These are phyloP conservation scores for Sugiyamaella marilandica DNA, from an alignment of 805 yeast genomes.

Conservation along the genomic window DNA sequence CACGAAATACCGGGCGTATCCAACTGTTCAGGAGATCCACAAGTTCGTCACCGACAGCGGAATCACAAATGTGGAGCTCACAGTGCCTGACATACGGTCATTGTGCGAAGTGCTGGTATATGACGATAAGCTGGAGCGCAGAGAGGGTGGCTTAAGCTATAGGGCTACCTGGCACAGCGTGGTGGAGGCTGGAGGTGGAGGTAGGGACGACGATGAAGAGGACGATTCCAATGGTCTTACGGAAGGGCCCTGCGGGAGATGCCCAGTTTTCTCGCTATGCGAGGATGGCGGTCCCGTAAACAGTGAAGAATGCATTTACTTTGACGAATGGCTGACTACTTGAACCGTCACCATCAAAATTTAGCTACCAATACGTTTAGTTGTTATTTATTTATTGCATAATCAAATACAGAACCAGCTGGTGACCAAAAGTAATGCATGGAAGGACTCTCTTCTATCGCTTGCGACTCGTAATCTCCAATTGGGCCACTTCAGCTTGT, in stretches of 20 bases:
- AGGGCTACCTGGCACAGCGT: slow-evolving; percentile 82
- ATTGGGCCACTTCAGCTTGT: slow-evolving; percentile 28
- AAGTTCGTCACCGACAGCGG: slow-evolving; percentile 67
- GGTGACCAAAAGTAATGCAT: slow-evolving; percentile 1
- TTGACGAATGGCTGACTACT: slow-evolving; percentile 31
- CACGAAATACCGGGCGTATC: slow-evolving; percentile 56
- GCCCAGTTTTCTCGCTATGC: slow-evolving; percentile 30
- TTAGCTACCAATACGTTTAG: neutral
- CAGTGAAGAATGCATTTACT: slow-evolving; percentile 29
- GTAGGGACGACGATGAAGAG: slow-evolving; percentile 9
- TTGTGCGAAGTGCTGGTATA: slow-evolving; percentile 82
- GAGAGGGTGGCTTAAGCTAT: slow-evolving; percentile 56
- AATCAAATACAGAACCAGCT: slow-evolving; percentile 3
- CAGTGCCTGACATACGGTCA: slow-evolving; percentile 66
- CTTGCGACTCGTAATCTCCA: neutral
- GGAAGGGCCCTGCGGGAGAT: slow-evolving; percentile 33
- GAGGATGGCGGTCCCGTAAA: slow-evolving; percentile 30
- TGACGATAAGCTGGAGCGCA: slow-evolving; percentile 77
- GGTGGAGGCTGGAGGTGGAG: slow-evolving; percentile 55
- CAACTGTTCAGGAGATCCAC: slow-evolving; percentile 67
- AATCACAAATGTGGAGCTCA: slow-evolving; percentile 77
- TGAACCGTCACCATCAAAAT: neutral
- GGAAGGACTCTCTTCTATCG: neutral
- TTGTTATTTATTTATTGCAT: neutral
- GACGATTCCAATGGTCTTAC: slow-evolving; percentile 24